These are phyloP conservation scores for Colletotrichum zoysiae DNA, from an alignment of 2,329 filamentous ascomycete species.

Conservation along the genomic window DNA sequence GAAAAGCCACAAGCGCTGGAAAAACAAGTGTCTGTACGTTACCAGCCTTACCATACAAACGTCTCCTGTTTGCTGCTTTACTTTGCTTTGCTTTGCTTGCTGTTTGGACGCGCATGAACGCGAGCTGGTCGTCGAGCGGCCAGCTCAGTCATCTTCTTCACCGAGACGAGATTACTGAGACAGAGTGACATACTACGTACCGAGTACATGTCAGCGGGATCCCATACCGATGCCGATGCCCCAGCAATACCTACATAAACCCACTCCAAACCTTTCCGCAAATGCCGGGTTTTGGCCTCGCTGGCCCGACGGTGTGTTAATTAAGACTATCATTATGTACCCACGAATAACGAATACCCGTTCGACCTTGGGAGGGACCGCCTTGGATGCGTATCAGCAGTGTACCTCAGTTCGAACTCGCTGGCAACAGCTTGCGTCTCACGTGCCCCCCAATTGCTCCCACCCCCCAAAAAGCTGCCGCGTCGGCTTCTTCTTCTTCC, in stretches of 20 bases:
- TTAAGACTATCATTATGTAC: too few species aligned
- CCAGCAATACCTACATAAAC: too few species aligned
- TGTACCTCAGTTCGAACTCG: neutral
- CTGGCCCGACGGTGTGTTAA: too few species aligned
- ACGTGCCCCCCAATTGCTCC: neutral
- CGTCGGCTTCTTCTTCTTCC: neutral
- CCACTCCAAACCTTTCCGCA: too few species aligned
- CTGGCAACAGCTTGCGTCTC: slow-evolving; percentile 2
- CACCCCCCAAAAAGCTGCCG: neutral
- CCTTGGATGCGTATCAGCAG: too few species aligned
- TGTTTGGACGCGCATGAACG: neutral
- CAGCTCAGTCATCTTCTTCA: neutral
- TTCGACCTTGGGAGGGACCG: too few species aligned
- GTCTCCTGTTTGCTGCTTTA: neutral
- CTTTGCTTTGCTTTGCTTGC: neutral
- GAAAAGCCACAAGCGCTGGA: neutral
- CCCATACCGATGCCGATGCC: neutral
- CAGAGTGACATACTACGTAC: neutral
- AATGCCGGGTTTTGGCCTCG: neutral
- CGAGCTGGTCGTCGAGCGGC: neutral
- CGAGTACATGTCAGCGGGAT: neutral
- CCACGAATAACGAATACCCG: too few species aligned
- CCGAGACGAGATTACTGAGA: neutral
- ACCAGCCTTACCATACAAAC: neutral
- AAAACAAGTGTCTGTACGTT: neutral